A percentile compares a stretch with the other conserved stretches of the same genome.
These are phyloP conservation scores for Boletus pseudopeckii DNA, from an alignment of 768 basidiomycete genomes.

Conservation along the genomic window DNA sequence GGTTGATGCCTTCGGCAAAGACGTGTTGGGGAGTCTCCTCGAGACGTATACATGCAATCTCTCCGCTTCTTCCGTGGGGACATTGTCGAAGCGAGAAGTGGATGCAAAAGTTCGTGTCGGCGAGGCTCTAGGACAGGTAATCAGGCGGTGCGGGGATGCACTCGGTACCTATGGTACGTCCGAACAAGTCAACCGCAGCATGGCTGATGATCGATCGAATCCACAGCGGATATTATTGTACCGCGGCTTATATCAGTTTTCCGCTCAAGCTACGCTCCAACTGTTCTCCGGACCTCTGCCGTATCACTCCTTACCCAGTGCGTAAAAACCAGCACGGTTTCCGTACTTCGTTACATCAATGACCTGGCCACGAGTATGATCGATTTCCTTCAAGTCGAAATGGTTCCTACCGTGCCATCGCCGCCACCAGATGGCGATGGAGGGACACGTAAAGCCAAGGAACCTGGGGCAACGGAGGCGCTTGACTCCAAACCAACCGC, in stretches of 20 bases:
- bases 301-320: constrained; percentile 73
- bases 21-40: constrained; percentile 66
- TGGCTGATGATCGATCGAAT: constrained; percentile 2
- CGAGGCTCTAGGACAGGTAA: constrained; percentile 78
- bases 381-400: constrained; percentile 72
- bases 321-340: constrained; percentile 57
- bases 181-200: background rate
- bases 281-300: constrained; percentile 66
- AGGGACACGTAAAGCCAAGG: constrained; percentile 1
- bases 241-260: constrained; percentile 68
- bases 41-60: constrained; percentile 61
- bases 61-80: constrained; percentile 33
- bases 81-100: constrained; percentile 57
- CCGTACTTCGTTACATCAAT: constrained; percentile 58
- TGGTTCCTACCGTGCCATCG: constrained; percentile 27
- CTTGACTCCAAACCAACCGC: constrained; percentile 60
- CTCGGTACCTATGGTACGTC: constrained; percentile 66
- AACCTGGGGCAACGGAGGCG: constrained; percentile 6
- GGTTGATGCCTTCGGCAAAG: constrained; percentile 65
- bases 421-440: constrained; percentile 17
- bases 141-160: constrained; percentile 67
- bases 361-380: constrained; percentile 67
- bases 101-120: constrained; percentile 76
- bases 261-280: constrained; percentile 59
- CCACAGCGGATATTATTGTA: constrained; percentile 63